Evolutionary conservation across 176 grass and related monocot genomes (phyloP), one percentile per base, ranked within the genome.

Genomic region (Rhynchospora pubera): DNA sequence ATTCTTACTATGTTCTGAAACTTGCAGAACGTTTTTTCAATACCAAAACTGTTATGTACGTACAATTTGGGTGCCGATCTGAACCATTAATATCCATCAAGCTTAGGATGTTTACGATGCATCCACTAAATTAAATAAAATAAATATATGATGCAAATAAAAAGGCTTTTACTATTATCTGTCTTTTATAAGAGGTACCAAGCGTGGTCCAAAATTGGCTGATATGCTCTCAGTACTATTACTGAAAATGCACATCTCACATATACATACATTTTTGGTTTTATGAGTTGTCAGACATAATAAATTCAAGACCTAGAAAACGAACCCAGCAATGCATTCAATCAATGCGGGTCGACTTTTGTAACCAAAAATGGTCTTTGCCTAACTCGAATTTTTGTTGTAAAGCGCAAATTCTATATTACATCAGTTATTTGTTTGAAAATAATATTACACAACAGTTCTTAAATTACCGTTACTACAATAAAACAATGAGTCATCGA

Each of bases 291-390:
- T 60, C 53, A 42, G 76, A 23, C 9, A 42, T 77, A 79, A 30
- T 79, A 43, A 79, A 79, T 79, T 79, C 51, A 79, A 32, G 76
- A 79, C 56, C 28, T 79, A 79, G 5, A 79, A 79, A 44, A 59
- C 15, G 10, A 58, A 16, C 51, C 21, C 58, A 57, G 5, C 48
- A 60, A 43, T 57, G 51, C n/a, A 79, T 32, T 32, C 23, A 79
- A 58, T 56, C 45, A 50, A 76, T 76, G 48, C 13, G 45, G 45
- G 50, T 28, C 16, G 2, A 0, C 18, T 12, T 67, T 67, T 76
- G 6, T 26, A 26, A 21, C 45, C 12, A 43, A 51, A 75, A 76
- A 53, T 48, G 45, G 4, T 34, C 32, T 34, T 34, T 34, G 32
- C 32, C 32, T 34, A 34, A 34, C 32, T 34, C 32, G 32, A 34